Percentiles rank a stretch among this genome's conserved stretches.
Conservation (phyloP, 2,329 filamentous ascomycete genomes). For the Colletotrichum caudatum region DNA sequence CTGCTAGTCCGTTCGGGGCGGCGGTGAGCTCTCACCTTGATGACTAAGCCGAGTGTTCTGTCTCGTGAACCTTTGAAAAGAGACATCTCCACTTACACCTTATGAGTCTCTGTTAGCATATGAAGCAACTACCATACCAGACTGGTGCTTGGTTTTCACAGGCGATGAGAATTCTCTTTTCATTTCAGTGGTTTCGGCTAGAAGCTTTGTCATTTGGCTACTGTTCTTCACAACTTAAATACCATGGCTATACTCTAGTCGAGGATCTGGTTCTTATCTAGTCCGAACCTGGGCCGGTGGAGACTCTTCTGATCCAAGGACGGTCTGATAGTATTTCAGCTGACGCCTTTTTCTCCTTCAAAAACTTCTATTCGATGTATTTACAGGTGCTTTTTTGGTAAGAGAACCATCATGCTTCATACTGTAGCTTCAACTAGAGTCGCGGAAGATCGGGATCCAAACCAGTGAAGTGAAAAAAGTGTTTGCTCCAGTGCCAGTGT, state of each 20-base stretch:
- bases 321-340: no score
- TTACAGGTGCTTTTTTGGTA: neutral
- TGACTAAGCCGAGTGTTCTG: neutral
- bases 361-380: neutral
- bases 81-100: neutral
- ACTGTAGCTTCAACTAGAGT: neutral
- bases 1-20: neutral
- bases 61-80: neutral
- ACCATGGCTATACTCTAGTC: neutral
- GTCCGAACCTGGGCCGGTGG: neutral
- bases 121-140: neutral
- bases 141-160: no score
- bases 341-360: neutral
- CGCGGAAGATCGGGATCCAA: neutral
- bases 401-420: neutral
- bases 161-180: neutral
- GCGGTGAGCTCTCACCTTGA: conserved; percentile 13
- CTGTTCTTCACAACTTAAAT: neutral
- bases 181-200: neutral
- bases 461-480: neutral
- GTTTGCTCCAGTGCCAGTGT: no score
- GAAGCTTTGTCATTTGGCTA: neutral
- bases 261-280: neutral
- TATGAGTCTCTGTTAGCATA: neutral
- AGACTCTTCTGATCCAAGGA: neutral